A percentile compares a stretch with the other conserved stretches of the same genome.
These are phyloP conservation scores for Endoconidiophora polonica DNA, from an alignment of 2,329 filamentous ascomycete genomes.

Conservation along the genomic window DNA sequence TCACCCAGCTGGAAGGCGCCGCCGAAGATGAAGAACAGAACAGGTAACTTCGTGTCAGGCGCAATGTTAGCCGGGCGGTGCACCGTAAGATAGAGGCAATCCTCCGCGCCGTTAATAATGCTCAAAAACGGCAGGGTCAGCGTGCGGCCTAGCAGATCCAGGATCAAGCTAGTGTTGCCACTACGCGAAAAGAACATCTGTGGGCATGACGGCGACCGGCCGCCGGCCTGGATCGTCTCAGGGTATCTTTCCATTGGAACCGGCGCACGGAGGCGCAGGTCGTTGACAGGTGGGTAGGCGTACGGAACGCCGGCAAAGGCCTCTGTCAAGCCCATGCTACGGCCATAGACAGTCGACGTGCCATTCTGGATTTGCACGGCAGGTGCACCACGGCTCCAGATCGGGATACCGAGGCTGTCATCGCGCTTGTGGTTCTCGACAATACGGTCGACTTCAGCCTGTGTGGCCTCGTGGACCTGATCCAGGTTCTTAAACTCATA, in stretches of 20 bases:
- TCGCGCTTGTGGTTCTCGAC: conserved; percentile 2
- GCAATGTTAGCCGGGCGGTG: conserved; percentile 28
- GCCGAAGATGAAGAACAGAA: conserved; percentile 41
- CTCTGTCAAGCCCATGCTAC: conserved; percentile 26
- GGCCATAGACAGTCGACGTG: conserved; percentile 14
- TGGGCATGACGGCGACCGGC: conserved; percentile 34
- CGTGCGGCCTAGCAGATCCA: conserved; percentile 24
- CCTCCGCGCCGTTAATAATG: conserved; percentile 27
- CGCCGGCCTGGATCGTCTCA: conserved; percentile 36
- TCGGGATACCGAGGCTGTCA: conserved; percentile 4
- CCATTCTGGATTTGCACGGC: background rate
- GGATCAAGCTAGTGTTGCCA: conserved; percentile 18
- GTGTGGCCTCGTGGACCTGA: background rate
- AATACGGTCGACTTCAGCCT: background rate
- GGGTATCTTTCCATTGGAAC: conserved; percentile 30
- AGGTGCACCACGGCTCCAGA: conserved; percentile 2
- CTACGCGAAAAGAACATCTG: conserved; percentile 37
- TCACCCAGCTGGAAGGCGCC: conserved; percentile 29
- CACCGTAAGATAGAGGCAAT: conserved; percentile 34
- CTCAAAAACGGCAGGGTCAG: conserved; percentile 29
- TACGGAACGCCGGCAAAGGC: conserved; percentile 48
- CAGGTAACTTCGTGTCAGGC: conserved; percentile 30
- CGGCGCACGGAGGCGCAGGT: conserved; percentile 43
- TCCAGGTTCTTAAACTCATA: background rate
- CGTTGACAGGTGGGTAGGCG: conserved; percentile 40